Evolutionary conservation across 208 protist genomes (phyloP).

Genomic region (Entamoeba moshkovskii): DNA sequence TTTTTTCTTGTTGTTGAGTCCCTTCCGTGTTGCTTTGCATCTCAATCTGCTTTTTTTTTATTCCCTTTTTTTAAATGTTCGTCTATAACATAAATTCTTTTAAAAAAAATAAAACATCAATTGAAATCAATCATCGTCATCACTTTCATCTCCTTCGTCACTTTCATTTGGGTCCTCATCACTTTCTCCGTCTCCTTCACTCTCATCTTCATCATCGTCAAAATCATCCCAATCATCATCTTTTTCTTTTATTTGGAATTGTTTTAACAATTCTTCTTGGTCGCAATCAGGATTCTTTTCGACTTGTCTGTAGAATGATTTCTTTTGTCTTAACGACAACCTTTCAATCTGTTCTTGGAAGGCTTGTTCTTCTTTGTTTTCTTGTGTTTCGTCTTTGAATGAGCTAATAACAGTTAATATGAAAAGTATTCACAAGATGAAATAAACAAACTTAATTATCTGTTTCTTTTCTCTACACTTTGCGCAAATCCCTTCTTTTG

Average conservation of each 20-base stretch:
- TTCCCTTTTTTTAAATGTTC: no score
- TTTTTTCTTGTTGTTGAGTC: no score
- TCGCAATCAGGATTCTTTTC: neutral
- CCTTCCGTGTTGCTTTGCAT: no score
- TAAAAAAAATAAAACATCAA: no score
- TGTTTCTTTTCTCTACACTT: constrained; percentile 35
- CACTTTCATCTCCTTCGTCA: neutral
- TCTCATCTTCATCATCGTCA: neutral
- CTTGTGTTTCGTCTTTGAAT: neutral
- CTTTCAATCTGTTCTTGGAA: neutral
- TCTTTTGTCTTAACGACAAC: neutral
- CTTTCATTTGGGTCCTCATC: neutral
- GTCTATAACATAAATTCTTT: no score
- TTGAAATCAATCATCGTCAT: no score
- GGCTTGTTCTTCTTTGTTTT: neutral
- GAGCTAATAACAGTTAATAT: neutral
- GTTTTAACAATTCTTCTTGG: neutral
- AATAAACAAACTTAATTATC: constrained; percentile 14
- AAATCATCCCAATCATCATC: neutral
- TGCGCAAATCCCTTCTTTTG: constrained; percentile 37
- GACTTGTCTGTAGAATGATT: neutral
- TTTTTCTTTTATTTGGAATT: neutral
- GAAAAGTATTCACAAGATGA: neutral
- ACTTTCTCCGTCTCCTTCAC: neutral
- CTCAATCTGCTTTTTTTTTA: no score